phyloP scores from a whole-genome alignment of 1,139 yeast genomes.

The Yamadazyma conglobata region DNA sequence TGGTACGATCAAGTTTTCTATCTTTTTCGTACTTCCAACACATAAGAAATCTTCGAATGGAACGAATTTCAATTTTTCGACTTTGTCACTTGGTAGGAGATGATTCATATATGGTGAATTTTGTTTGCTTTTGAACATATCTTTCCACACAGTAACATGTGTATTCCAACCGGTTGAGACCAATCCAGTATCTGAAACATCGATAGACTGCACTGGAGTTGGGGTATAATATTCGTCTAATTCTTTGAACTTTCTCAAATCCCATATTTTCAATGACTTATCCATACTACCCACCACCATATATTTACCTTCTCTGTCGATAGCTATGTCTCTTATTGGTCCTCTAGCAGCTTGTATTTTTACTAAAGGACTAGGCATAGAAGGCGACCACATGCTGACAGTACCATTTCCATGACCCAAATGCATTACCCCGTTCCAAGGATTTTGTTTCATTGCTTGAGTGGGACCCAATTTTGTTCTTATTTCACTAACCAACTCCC shows the following conservation, averaged over 20 bases:
- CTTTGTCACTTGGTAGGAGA: conserved; percentile 71
- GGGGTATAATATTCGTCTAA: conserved; percentile 75
- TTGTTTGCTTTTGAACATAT: conserved; percentile 55
- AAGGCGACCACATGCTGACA: conserved; percentile 92
- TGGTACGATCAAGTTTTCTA: conserved; percentile 80
- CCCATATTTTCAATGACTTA: conserved; percentile 86
- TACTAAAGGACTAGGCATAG: conserved; percentile 79
- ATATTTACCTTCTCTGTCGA: conserved; percentile 89
- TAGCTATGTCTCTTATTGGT: conserved; percentile 79
- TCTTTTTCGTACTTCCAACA: conserved; percentile 77
- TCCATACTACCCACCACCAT: conserved; percentile 95
- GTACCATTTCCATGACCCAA: conserved; percentile 93
- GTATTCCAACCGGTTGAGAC: conserved; percentile 93
- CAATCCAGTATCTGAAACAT: conserved; percentile 84
- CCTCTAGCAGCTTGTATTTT: conserved; percentile 81
- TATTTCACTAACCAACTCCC: conserved; percentile 75
- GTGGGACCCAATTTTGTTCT: conserved; percentile 92
- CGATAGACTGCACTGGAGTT: conserved; percentile 78
- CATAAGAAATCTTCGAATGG: conserved; percentile 97
- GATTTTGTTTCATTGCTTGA: conserved; percentile 81
- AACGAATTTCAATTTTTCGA: conserved; percentile 67
- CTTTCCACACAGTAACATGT: conserved; percentile 87
- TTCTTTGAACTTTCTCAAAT: conserved; percentile 76
- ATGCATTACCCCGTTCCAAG: conserved; percentile 94
- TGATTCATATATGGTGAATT: conserved; percentile 90